Base-by-base conservation (phyloP, 2,329 filamentous ascomycete genomes). In the Rhytidhysteron rufulum region DNA sequence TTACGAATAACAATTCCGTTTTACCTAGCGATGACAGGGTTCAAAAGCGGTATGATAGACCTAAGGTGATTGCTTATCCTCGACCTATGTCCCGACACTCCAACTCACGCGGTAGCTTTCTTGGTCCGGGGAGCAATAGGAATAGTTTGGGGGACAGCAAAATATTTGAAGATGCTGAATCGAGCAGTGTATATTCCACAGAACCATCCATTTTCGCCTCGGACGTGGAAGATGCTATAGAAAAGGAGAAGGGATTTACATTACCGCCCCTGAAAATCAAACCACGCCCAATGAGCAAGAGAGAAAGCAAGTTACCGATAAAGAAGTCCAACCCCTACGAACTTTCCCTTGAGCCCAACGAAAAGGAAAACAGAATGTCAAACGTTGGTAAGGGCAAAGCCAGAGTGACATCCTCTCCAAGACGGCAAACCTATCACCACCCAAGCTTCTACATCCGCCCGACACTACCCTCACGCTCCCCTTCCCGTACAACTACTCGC, bases 351-450 rank as follows among this genome's bases (percentile, higher is more conserved):
- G 55, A 62, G 31, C 57, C 61, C 30, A 50, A 55, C n/a, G 59
- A 57, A 2, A 63, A 60, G 32, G 59, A 63, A 34, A 60, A 62
- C 40, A 35, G 47, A 15, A 53, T 53, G 7, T 57, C 56, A 9
- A 49, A 43, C 2, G 37, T 51, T 4, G 36, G 19, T 18, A 31
- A 39, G 45, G 35, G 44, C 20, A 52, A 48, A 37, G 32, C 46
- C 9, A 46, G 47, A 43, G 41, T 39, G 4, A 30, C 37, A 9
- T 22, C 44, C 11, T 53, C 53, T 8, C 54, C 53, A 3, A 42
- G 50, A 31, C 48, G 47, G 11, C 45, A 55, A 18, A 55, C 50
- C 10, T 34, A 38, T 15, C 41, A 24, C n/a, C 29, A 31, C n/a
- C 31, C 13, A 17, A n/a, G n/a, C n/a, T n/a, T n/a, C n/a, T 31